Evolutionary conservation across 768 basidiomycete genomes (phyloP).

Genomic region (Xerocomellus amylosporus): DNA sequence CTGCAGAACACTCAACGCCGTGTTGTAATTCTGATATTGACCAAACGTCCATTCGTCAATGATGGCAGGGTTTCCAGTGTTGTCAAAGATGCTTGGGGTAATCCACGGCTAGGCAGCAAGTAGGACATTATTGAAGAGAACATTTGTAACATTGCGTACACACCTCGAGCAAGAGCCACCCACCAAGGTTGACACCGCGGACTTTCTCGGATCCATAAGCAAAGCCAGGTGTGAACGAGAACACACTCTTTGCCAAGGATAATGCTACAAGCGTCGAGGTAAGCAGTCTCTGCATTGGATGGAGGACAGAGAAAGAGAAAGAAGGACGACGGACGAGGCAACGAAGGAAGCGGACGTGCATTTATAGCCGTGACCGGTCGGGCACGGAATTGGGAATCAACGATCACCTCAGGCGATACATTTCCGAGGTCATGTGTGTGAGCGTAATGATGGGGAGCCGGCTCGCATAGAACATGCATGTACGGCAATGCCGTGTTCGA

Average conservation of each 20-base stretch:
- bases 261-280: constrained; percentile 27
- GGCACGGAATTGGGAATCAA: background rate
- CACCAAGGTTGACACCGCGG: constrained; percentile 81
- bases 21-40: constrained; percentile 50
- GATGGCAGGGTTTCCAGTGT: constrained; percentile 49
- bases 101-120: constrained; percentile 67
- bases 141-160: constrained; percentile 5
- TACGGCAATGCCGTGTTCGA: constrained; percentile 5
- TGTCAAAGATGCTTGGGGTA: constrained; percentile 69
- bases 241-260: constrained; percentile 26
- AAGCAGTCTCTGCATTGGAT: constrained; percentile 11
- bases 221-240: constrained; percentile 51
- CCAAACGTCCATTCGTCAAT: constrained; percentile 82
- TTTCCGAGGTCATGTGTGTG: constrained; percentile 13
- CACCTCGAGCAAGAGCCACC: constrained; percentile 57
- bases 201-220: constrained; percentile 72
- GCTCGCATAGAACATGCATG: background rate
- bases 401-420: background rate
- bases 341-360: background rate
- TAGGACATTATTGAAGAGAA: constrained; percentile 38
- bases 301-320: constrained; percentile 50
- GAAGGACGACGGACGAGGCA: constrained; percentile 39
- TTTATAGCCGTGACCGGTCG: constrained; percentile 17
- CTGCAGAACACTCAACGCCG: constrained; percentile 50
- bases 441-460: background rate